phyloP scores from a whole-genome alignment of 192 early-diverging fungal species.

The Dispira simplex region DNA sequence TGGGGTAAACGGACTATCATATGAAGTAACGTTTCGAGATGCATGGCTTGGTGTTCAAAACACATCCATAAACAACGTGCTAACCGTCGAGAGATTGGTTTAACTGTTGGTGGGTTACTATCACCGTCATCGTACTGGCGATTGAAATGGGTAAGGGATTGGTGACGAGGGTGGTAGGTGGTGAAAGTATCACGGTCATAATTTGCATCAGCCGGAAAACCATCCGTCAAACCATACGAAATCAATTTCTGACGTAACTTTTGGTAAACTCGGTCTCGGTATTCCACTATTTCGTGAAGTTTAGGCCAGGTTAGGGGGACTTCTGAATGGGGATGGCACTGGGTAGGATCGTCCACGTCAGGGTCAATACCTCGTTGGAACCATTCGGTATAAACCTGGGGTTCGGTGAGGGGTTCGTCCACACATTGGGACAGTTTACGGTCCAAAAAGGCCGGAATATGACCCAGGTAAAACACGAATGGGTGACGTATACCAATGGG shows the following conservation, averaged over 20 bases:
- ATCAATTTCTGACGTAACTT: constrained; percentile 31
- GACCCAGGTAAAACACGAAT: constrained; percentile 82
- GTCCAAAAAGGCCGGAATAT: constrained; percentile 60
- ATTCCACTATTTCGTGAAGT: constrained; percentile 44
- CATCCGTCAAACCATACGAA: constrained; percentile 13
- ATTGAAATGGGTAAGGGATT: no score
- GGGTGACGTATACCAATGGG: constrained; percentile 81
- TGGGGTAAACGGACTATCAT: constrained; percentile 65
- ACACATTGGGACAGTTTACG: constrained; percentile 31
- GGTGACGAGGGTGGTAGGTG: no score
- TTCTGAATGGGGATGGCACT: constrained; percentile 64
- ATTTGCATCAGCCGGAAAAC: no score
- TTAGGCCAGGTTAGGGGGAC: constrained; percentile 57
- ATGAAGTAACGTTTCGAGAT: constrained; percentile 80
- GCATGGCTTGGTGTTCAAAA: constrained; percentile 91
- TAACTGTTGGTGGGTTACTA: constrained; percentile 11
- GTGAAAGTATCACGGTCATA: no score
- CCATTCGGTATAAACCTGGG: constrained; percentile 45
- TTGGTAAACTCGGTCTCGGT: constrained; percentile 42
- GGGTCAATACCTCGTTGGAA: constrained; percentile 96
- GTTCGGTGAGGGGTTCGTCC: constrained; percentile 35
- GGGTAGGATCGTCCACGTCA: constrained; percentile 52
- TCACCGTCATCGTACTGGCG: constrained; percentile 11
- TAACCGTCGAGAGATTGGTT: constrained; percentile 18
- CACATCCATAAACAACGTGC: constrained; percentile 66